A percentile compares a stretch with the other conserved stretches of the same genome.
These are phyloP conservation scores for Aspergillus quadrilineatus DNA, from an alignment of 2,329 filamentous ascomycete genomes.

Conservation along the genomic window DNA sequence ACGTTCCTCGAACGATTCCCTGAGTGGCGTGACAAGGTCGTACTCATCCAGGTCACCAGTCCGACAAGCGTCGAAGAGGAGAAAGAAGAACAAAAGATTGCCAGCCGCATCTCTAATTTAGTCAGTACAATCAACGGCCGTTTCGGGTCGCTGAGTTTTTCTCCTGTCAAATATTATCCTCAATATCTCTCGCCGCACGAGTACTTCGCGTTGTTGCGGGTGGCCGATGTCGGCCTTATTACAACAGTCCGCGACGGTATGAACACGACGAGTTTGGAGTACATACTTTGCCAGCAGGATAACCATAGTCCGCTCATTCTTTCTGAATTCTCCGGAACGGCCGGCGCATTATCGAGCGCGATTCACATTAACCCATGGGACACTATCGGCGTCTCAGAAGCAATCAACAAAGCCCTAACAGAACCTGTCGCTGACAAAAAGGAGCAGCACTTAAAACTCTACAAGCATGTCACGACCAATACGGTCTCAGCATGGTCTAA, in stretches of 20 bases:
- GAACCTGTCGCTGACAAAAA: constrained; percentile 68
- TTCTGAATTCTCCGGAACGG: constrained; percentile 94
- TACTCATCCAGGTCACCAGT: constrained; percentile 92
- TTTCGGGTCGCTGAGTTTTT: constrained; percentile 83
- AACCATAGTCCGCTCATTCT: constrained; percentile 85
- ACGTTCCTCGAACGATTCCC: constrained; percentile 86
- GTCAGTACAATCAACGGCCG: constrained; percentile 88
- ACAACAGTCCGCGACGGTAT: constrained; percentile 95
- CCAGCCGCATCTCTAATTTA: constrained; percentile 84
- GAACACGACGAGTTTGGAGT: constrained; percentile 96
- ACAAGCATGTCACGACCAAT: constrained; percentile 79
- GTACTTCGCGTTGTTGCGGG: constrained; percentile 89
- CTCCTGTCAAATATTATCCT: constrained; percentile 90
- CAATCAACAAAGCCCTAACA: constrained; percentile 76
- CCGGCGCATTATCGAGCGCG: constrained; percentile 77
- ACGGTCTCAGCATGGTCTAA: constrained; percentile 85
- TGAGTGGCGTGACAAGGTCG: constrained; percentile 87
- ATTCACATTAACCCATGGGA: constrained; percentile 99
- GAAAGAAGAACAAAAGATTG: constrained; percentile 76
- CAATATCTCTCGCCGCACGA: constrained; percentile 88
- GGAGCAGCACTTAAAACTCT: constrained; percentile 71
- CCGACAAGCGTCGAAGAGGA: constrained; percentile 78
- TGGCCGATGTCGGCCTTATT: constrained; percentile 88
- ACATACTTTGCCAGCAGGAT: constrained; percentile 87
- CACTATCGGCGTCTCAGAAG: constrained; percentile 74